A percentile compares a stretch with the other conserved stretches of the same genome.
Evolutionary conservation across 163 green algal genomes (phyloP).

Genomic region (Scenedesmus sp.): DNA sequence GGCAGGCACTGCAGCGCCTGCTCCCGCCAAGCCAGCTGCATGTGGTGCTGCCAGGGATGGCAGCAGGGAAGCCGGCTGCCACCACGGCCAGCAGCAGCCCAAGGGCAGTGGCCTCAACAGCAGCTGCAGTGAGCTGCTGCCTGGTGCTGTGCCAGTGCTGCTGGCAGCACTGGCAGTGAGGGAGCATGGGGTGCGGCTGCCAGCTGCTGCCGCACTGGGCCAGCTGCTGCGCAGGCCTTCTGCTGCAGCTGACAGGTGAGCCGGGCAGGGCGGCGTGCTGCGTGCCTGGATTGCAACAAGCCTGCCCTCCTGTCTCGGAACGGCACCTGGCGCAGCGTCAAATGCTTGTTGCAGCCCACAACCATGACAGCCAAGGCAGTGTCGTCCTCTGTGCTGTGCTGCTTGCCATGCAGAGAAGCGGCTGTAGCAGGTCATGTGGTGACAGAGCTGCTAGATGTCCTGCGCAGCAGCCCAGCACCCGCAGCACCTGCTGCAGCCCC

Average conservation of each 20-base stretch:
- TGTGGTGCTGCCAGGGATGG: background rate
- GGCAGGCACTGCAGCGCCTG: background rate
- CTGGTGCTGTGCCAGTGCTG: slow-evolving; percentile 15
- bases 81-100: background rate
- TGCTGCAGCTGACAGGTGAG: slow-evolving; percentile 32
- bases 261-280: background rate
- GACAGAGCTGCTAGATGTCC: slow-evolving; percentile 22
- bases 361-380: no score
- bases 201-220: slow-evolving; percentile 33
- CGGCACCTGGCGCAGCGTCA: no score
- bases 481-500: background rate
- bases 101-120: background rate
- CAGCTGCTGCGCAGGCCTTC: background rate
- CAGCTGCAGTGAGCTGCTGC: background rate
- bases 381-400: no score
- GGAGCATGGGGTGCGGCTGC: slow-evolving; percentile 6
- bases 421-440: slow-evolving; percentile 9
- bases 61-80: background rate
- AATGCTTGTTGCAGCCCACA: no score
- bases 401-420: slow-evolving; percentile 15
- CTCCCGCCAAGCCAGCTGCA: background rate
- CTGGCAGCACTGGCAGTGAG: slow-evolving; percentile 3
- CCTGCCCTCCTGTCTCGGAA: no score
- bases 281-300: background rate
- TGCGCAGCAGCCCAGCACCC: background rate